Evolutionary conservation across 2,329 filamentous ascomycete species (phyloP), one percentile per base, ranked within the genome.

Genomic region (Furcasterigmium furcatum): DNA sequence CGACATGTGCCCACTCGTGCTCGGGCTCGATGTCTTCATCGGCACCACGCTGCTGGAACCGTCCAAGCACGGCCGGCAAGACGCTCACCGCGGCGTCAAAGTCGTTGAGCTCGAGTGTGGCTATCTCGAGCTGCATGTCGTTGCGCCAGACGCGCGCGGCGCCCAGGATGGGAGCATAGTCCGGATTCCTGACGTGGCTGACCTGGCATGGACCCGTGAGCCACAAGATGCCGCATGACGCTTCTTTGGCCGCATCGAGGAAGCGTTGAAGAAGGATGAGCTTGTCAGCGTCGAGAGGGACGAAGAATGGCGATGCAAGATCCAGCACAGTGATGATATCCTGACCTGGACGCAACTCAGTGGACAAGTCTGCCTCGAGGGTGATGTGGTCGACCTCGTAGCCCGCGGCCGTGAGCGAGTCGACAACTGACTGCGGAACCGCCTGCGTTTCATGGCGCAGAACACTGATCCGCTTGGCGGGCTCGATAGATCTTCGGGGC

Each of bases 311-410:
- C 18, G 18, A 18, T 14, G 35, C 7, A 21, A 38, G 35, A 38
- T 38, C 35, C 35, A 38, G 35, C 10, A 21, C 35, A 9, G 9
- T 18, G 18, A 38, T 18, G 35, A 38, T 21, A 20, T 38, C 35
- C 18, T 38, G 35, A 18, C 35, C 35, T 7, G 30, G 12, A 13
- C 14, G 30, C 5, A 34, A n/a, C 30, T 34, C 30, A 7, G 6
- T 16, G 14, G 12, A 16, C 30, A 13, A n/a, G 30, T 13, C 30
- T 16, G 30, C 35, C 14, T 44, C 45, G 9, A 44, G 25, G 10
- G 25, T 45, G 54, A 45, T 27, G 30, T 34, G 8, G 25, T 41
- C 42, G 5, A 47, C 46, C 9, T 39, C 30, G 5, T 32, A 45
- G 14, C 8, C 19, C 18, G 42, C 36, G 9, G 4, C 36, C 8